phyloP scores from a whole-genome alignment of 1,284 basidiomycete species.

The Chondrostereum purpureum region DNA sequence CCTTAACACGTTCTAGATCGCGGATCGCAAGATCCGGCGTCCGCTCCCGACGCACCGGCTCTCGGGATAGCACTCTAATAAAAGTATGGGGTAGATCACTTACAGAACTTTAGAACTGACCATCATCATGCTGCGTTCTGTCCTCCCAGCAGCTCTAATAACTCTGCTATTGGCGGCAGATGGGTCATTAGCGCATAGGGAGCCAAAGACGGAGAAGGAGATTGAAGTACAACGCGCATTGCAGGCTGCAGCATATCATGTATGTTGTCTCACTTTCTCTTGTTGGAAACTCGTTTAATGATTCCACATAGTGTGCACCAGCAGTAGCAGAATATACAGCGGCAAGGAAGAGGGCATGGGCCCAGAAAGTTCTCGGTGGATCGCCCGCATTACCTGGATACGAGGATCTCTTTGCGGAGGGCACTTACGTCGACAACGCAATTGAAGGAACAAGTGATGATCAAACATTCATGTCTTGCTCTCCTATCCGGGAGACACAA shows the following conservation, averaged over 20 bases:
- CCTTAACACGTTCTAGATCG: not conserved
- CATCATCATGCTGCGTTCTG: slow-evolving; percentile 8
- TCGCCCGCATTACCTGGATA: slow-evolving; percentile 34
- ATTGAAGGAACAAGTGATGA: slow-evolving; percentile 14
- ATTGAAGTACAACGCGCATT: slow-evolving; percentile 37
- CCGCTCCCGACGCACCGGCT: not conserved
- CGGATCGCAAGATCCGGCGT: not conserved
- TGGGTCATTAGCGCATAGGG: slow-evolving; percentile 30
- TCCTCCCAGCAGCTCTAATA: slow-evolving; percentile 11
- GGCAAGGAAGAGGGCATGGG: slow-evolving; percentile 36
- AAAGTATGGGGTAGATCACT: not conserved
- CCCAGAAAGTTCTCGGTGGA: slow-evolving; percentile 36
- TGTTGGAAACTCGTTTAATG: not conserved
- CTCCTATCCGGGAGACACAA: slow-evolving; percentile 33
- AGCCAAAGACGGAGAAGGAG: slow-evolving; percentile 35
- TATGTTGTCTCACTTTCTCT: slow-evolving; percentile 19
- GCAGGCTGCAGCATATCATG: slow-evolving; percentile 43
- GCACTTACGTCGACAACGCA: slow-evolving; percentile 22
- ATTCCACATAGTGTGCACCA: slow-evolving; percentile 34
- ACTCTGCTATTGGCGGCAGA: slow-evolving; percentile 4
- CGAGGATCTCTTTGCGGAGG: slow-evolving; percentile 36
- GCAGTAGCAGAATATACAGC: slow-evolving; percentile 42
- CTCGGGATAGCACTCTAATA: not conserved
- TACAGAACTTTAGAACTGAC: slow-evolving; percentile 8
- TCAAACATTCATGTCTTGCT: slow-evolving; percentile 33